phyloP scores from a whole-genome alignment of 495 filamentous ascomycete genomes.

The Penicillium paradoxum region DNA sequence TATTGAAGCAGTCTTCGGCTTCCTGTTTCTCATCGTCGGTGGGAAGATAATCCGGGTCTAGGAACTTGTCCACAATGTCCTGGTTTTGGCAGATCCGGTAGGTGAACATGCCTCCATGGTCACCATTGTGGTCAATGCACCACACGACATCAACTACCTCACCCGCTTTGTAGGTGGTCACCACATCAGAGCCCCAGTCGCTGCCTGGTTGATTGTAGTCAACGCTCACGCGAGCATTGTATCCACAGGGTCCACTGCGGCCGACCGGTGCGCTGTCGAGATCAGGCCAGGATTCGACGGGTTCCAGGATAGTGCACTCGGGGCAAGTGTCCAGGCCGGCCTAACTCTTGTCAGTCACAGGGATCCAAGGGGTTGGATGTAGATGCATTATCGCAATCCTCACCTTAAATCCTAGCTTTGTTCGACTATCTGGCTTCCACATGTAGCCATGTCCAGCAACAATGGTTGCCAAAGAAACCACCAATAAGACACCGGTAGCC shows the following conservation, averaged over 20 bases:
- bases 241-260: constrained; percentile 51
- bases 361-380: neutral
- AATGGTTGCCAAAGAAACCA: neutral
- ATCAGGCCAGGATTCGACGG: constrained; percentile 49
- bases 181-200: constrained; percentile 42
- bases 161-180: constrained; percentile 44
- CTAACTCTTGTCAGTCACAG: constrained; percentile 20
- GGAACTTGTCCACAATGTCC: constrained; percentile 47
- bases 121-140: constrained; percentile 56
- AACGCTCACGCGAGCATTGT: constrained; percentile 50
- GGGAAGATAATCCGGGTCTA: constrained; percentile 44
- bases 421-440: constrained; percentile 43
- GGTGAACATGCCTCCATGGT: constrained; percentile 56
- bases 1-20: constrained; percentile 52
- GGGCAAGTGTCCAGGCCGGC: constrained; percentile 49
- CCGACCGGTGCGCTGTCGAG: constrained; percentile 43
- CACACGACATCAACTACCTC: constrained; percentile 48
- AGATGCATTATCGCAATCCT: neutral
- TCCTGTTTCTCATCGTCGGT: constrained; percentile 51
- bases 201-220: constrained; percentile 50
- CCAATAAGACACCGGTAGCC: neutral
- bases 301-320: constrained; percentile 55
- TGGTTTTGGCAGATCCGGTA: constrained; percentile 55
- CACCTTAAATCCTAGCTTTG: constrained; percentile 44
- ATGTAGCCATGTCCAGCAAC: constrained; percentile 42